A percentile compares a stretch with the other conserved stretches of the same genome.
phyloP scores from a whole-genome alignment of 345 rosid genomes.

The Brassica incana region DNA sequence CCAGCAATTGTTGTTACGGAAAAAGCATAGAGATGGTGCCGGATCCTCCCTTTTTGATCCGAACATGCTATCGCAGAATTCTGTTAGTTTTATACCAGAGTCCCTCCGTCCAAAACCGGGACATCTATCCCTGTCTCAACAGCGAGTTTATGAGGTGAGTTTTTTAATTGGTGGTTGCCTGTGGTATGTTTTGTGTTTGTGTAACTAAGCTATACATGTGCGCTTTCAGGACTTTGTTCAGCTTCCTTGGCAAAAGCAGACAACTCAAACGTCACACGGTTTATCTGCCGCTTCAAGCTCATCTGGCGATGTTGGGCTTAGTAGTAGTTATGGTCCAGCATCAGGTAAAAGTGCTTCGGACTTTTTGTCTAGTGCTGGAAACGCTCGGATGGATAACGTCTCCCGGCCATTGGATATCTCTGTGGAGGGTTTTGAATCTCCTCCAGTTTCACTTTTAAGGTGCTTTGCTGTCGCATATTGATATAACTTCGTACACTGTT shows the following conservation, averaged over 20 bases:
- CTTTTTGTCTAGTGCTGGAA: slow-evolving; percentile 51
- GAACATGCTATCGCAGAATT: slow-evolving; percentile 51
- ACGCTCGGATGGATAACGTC: slow-evolving; percentile 53
- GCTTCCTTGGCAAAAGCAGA: slow-evolving; percentile 95
- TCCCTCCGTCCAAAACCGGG: slow-evolving; percentile 96
- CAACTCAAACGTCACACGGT: slow-evolving; percentile 62
- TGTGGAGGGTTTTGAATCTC: slow-evolving; percentile 60
- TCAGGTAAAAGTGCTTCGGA: slow-evolving; percentile 57
- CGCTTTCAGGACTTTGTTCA: slow-evolving; percentile 84
- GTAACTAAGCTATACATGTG: neutral
- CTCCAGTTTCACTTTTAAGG: slow-evolving; percentile 59
- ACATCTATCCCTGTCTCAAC: slow-evolving; percentile 80
- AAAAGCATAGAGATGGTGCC: slow-evolving; percentile 85
- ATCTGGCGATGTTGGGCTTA: slow-evolving; percentile 50
- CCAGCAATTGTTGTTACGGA: slow-evolving; percentile 80
- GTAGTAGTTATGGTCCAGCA: slow-evolving; percentile 28
- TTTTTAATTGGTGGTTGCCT: neutral
- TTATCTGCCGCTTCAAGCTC: slow-evolving; percentile 57
- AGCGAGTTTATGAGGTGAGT: slow-evolving; percentile 92
- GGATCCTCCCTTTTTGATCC: slow-evolving; percentile 42
- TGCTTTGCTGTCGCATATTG: slow-evolving; percentile 21
- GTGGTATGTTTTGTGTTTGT: slow-evolving; percentile 21
- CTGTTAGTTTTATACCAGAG: slow-evolving; percentile 77
- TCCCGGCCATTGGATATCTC: slow-evolving; percentile 61
- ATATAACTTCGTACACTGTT: neutral